Base-by-base conservation (phyloP, 2,329 filamentous ascomycete genomes). In the Tolypocladium amazonense region DNA sequence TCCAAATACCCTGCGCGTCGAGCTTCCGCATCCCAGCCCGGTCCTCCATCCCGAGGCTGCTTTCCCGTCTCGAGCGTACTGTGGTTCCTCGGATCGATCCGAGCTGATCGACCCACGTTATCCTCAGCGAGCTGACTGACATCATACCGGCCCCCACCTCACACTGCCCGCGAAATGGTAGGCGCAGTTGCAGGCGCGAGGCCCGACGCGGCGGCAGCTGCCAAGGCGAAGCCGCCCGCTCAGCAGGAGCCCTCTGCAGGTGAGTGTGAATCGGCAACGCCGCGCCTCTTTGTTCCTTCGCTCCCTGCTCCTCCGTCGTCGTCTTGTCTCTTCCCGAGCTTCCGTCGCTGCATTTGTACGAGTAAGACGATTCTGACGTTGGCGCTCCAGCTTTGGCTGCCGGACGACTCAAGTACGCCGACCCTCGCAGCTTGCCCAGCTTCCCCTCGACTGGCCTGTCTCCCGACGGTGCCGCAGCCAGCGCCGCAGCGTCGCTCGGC, bases 401-500 rank as follows among this genome's bases (percentile, higher is more conserved):
- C 43, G 78, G 77, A 54, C 76, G 75, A 58, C 76, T 92, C 61
- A 88, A 86, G 71, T 89, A 91, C 77, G 89, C 89, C 61, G 81
- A 84, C 67, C 83, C 88, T 52, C 79, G 85, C 68, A 86, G 89
- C 66, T 81, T 94, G 27, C 90, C 90, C 43, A 89, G 87, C 68
- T 93, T 81, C 67, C 89, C 90, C 15, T 86, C 87, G 12, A 71
- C 79, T 60, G 88, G 89, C 43, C 78, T 90, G 60, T 75, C 71
- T 58, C 66, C 77, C 53, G 77, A 81, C 65, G 77, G 75, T 66
- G 78, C 80, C 57, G 90, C 89, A 60, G 90, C 89, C 62, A 83
- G 87, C 64, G 85, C 88, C 59, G 91, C 90, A 58, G 89, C 89
- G 47, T 83, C 81, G 57, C 77, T 93, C 54, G 90, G 90, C 57